Conservation (phyloP, 176 grass and related monocot genomes). For the Echinochloa phyllopogon region DNA sequence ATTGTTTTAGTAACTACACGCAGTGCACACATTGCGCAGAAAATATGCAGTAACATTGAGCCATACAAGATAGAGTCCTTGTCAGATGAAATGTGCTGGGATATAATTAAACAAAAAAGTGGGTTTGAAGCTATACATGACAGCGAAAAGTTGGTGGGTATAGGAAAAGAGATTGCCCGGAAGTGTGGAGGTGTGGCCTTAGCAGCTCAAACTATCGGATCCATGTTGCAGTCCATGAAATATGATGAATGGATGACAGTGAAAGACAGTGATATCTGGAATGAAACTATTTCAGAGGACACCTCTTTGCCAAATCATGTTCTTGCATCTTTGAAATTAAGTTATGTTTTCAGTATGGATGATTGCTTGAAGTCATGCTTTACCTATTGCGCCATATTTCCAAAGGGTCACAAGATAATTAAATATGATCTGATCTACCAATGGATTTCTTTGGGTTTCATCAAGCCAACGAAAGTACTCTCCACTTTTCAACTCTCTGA, state of each 20-base stretch:
- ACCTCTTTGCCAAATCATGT: not conserved
- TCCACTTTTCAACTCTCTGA: not conserved
- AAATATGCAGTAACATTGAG: not conserved
- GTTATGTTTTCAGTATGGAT: not conserved
- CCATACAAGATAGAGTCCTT: not conserved
- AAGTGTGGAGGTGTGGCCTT: constrained; percentile 31
- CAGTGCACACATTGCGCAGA: not conserved
- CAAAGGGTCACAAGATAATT: not conserved
- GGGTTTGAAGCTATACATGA: not conserved
- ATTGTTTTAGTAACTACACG: constrained; percentile 5
- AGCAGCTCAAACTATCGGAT: constrained; percentile 37
- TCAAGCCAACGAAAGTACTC: not conserved
- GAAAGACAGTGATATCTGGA: not conserved
- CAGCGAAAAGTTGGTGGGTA: not conserved
- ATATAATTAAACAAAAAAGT: constrained; percentile 23
- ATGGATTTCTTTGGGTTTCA: constrained; percentile 43
- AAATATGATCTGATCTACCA: constrained; percentile 39
- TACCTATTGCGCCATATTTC: constrained; percentile 34
- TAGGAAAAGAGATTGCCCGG: not conserved
- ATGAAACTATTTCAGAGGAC: not conserved
- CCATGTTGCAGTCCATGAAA: not conserved
- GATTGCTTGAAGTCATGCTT: not conserved
- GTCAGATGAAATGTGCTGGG: not conserved
- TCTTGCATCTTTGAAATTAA: not conserved
- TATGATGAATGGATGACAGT: not conserved